Base-by-base conservation (phyloP, 352 stramenopile species). In the Phytophthora macrochlamydospora region DNA sequence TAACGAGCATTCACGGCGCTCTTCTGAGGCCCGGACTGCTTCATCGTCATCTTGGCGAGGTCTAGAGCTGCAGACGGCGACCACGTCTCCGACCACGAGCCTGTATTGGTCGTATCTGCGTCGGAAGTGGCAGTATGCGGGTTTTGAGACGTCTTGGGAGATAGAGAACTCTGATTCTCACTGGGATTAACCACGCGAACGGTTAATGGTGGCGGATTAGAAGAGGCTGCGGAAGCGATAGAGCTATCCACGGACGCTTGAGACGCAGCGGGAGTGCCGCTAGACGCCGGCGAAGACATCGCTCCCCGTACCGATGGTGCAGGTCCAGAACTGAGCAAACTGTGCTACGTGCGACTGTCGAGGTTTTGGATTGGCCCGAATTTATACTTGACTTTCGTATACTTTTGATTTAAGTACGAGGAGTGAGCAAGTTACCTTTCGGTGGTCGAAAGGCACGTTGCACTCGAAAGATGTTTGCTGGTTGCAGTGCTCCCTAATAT, bases 1-100 rank as follows among this genome's bases (percentile, higher is more conserved):
- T 76, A 76, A 4, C 65, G 64, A 12, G n/a, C 45, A 30, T 67
- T 35, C 1, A 73, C 35, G 5, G 40, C 13, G 31, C 50, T 75
- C 18, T 35, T 45, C n/a, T 46, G 8, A 0, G 28, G 9, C 24
- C 33, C 57, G 6, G 62, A 65, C 42, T 68, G 62, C 32, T 68
- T 44, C 62, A 71, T 75, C n/a, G 49, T 52, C 28, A 51, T 45
- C 13, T 44, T 59, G 2, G 62, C 56, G 37, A 62, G 66, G 30
- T 42, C 29, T 40, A 69, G 32, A 59, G 66, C 66, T 31, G 60
- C 43, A 30, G 56, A 60, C 7, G 66, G 66, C 7, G 66, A 73
- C 57, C 53, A 71, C 1, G 14, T 24, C 18, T 48, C 61, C n/a
- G 62, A 29, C 67, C 67, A 75, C 24, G 48, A 65, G 38, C 37